A percentile compares a stretch with the other conserved stretches of the same genome.
These are phyloP conservation scores for Dioscorea alata DNA, from an alignment of 106 monocot species.

Conservation along the genomic window DNA sequence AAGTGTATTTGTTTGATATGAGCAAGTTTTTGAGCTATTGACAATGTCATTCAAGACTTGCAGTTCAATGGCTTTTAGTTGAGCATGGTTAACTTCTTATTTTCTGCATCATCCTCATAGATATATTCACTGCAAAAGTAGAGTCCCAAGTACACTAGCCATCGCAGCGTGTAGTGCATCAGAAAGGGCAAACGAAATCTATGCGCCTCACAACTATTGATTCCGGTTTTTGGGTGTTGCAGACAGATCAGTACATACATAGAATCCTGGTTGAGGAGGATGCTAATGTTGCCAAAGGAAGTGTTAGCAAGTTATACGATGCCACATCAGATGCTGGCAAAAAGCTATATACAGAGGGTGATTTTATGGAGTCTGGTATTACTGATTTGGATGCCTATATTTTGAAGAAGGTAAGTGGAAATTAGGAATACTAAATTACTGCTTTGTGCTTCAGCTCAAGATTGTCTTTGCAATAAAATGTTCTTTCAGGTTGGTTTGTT, in stretches of 20 bases:
- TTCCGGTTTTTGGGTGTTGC: neutral
- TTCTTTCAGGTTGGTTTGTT: constrained; percentile 81
- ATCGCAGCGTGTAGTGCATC: too few species aligned
- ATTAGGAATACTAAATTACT: neutral
- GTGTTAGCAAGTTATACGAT: constrained; percentile 33
- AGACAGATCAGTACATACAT: constrained; percentile 90
- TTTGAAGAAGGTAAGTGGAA: constrained; percentile 65
- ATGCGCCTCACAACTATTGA: neutral
- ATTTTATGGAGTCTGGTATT: constrained; percentile 48
- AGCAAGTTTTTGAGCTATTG: too few species aligned
- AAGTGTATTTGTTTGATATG: too few species aligned
- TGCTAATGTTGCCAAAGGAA: constrained; percentile 16
- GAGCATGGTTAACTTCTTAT: too few species aligned
- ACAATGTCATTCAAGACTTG: too few species aligned
- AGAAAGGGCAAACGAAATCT: too few species aligned
- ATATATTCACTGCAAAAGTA: too few species aligned
- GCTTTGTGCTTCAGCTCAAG: neutral
- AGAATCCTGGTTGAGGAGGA: constrained; percentile 92
- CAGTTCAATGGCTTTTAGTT: too few species aligned
- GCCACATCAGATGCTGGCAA: constrained; percentile 46
- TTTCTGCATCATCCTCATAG: too few species aligned
- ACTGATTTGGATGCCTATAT: constrained; percentile 74
- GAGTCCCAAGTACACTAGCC: too few species aligned
- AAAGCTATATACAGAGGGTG: constrained; percentile 69
- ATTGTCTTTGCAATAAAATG: too few species aligned